Percentiles rank a stretch among this genome's conserved stretches.
Evolutionary conservation across 305 asterid genomes (phyloP).

Genomic region (Stenogyne calaminthoides): DNA sequence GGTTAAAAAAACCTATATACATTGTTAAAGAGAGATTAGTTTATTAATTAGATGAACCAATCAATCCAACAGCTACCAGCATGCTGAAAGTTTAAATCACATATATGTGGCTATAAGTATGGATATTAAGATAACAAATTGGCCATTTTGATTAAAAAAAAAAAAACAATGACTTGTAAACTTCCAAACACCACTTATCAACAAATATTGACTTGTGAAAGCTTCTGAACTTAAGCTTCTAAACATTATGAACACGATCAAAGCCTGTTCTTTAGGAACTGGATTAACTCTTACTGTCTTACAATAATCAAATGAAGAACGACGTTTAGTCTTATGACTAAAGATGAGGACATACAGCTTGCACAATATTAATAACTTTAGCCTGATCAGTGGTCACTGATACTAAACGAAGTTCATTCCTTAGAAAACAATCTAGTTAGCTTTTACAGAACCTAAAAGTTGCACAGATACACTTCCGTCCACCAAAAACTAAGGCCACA

Average conservation of each 20-base stretch:
- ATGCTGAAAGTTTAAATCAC: background rate
- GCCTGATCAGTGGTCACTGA: background rate
- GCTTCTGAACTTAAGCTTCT: background rate
- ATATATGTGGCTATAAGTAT: background rate
- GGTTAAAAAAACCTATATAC: constrained; percentile 1
- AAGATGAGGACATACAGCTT: background rate
- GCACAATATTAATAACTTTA: background rate
- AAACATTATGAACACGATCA: background rate
- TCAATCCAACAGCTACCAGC: background rate
- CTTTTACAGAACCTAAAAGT: background rate
- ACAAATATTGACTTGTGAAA: background rate
- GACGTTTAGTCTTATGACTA: background rate
- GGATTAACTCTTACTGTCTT: background rate
- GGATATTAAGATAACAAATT: background rate
- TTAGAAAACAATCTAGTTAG: background rate
- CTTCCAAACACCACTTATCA: background rate
- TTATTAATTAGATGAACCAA: constrained; percentile 11
- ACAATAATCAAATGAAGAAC: background rate
- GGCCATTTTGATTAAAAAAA: background rate
- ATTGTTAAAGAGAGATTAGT: background rate
- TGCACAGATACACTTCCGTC: background rate
- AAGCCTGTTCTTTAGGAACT: background rate
- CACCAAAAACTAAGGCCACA: background rate
- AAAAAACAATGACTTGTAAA: background rate
- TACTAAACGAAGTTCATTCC: background rate